These are phyloP conservation scores for Podaxis sp. DNA, from an alignment of 768 basidiomycete genomes.

Conservation along the genomic window DNA sequence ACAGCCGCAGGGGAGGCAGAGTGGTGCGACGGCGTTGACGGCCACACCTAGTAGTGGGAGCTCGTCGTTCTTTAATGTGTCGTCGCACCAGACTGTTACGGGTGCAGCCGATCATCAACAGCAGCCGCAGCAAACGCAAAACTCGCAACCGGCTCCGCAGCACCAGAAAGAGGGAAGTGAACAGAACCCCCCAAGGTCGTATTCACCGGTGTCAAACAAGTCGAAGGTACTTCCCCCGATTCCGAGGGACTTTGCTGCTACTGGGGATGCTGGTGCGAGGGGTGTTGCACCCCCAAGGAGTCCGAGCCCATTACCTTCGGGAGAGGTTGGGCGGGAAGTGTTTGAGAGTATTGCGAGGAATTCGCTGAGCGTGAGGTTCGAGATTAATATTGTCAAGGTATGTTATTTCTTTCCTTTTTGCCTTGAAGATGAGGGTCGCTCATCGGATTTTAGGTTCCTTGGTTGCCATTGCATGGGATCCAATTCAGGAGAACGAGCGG, in stretches of 20 bases:
- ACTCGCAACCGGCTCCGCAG: slow-evolving; percentile 3
- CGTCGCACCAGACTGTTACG: slow-evolving; percentile 45
- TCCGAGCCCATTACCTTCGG: slow-evolving; percentile 57
- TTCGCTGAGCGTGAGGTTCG: slow-evolving; percentile 88
- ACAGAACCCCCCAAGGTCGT: slow-evolving; percentile 34
- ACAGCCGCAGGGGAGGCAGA: slow-evolving; percentile 32
- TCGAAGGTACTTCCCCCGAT: slow-evolving; percentile 74
- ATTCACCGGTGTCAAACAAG: slow-evolving; percentile 41
- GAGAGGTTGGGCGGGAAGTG: slow-evolving; percentile 62
- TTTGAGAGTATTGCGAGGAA: slow-evolving; percentile 76
- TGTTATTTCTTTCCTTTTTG: slow-evolving; percentile 1
- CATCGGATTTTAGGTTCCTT: slow-evolving; percentile 65
- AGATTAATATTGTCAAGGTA: slow-evolving; percentile 97
- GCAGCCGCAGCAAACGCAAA: slow-evolving; percentile 20
- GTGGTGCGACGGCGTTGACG: slow-evolving; percentile 48
- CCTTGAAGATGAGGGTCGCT: background rate
- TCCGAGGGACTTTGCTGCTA: slow-evolving; percentile 60
- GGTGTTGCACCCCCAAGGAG: slow-evolving; percentile 36
- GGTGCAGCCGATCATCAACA: slow-evolving; percentile 17
- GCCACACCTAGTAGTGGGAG: slow-evolving; percentile 75
- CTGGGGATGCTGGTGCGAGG: slow-evolving; percentile 18
- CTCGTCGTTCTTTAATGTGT: slow-evolving; percentile 84
- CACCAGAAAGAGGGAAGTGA: slow-evolving; percentile 9
- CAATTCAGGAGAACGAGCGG: slow-evolving; percentile 91
- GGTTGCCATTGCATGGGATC: slow-evolving; percentile 90